phyloP scores from a whole-genome alignment of 768 basidiomycete species.

The Russula ochroleuca region DNA sequence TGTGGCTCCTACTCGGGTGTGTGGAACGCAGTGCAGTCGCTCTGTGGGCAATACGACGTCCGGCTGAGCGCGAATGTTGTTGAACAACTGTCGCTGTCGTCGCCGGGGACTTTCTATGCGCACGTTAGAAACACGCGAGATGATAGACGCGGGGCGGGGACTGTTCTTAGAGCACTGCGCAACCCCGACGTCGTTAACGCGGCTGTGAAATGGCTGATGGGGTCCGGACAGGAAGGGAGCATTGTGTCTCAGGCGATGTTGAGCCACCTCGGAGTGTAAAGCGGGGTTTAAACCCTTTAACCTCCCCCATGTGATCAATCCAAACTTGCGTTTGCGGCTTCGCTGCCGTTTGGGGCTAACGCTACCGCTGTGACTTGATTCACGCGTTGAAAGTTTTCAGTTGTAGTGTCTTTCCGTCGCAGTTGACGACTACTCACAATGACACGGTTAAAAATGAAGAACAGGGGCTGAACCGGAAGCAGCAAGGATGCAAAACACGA shows the following conservation, averaged over 20 bases:
- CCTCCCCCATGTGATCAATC: too few relatives aligned
- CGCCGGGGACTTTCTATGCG: neutral
- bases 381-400: too few relatives aligned
- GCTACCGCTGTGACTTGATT: too few relatives aligned
- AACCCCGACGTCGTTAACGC: neutral
- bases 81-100: neutral
- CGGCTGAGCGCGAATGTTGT: neutral
- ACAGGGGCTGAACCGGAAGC: too few relatives aligned
- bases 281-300: neutral
- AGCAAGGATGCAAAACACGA: too few relatives aligned
- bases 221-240: too few relatives aligned
- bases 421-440: too few relatives aligned
- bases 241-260: neutral
- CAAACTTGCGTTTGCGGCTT: too few relatives aligned
- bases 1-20: neutral
- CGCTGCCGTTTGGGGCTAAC: too few relatives aligned
- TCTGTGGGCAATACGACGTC: constrained; percentile 1
- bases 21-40: neutral
- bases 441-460: too few relatives aligned
- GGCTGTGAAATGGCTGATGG: neutral
- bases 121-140: neutral
- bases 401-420: too few relatives aligned
- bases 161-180: neutral
- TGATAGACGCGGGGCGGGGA: neutral
- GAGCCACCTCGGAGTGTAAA: neutral